Evolutionary conservation across 768 basidiomycete species (phyloP).

Genomic region (Rhizopogon sp.): DNA sequence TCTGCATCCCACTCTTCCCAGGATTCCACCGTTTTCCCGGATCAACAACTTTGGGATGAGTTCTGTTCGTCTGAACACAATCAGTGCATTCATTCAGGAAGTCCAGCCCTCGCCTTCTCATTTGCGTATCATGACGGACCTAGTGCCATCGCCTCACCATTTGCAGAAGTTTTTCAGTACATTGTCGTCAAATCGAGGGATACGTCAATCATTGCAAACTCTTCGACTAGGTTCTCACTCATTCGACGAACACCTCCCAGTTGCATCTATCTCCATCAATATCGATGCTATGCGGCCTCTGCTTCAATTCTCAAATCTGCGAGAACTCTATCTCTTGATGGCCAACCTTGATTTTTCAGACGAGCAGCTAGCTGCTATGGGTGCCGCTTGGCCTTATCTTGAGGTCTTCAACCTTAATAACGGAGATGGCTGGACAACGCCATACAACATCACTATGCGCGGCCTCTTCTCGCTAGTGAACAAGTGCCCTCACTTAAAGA

Average conservation of each 20-base stretch:
- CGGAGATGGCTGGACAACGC: background rate
- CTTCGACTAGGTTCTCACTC: background rate
- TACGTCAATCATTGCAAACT: background rate
- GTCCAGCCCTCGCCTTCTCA: background rate
- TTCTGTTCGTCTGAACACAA: background rate
- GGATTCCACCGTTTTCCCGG: background rate
- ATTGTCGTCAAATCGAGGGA: background rate
- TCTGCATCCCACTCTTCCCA: background rate
- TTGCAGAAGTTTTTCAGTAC: background rate
- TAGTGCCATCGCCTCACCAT: background rate
- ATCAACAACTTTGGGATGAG: background rate
- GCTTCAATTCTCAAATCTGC: background rate
- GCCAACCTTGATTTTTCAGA: background rate
- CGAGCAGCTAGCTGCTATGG: background rate
- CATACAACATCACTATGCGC: background rate
- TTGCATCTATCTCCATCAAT: no score
- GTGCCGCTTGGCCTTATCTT: background rate
- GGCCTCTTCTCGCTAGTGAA: background rate
- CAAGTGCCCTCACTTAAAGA: background rate
- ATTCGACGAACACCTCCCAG: background rate
- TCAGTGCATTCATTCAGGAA: background rate
- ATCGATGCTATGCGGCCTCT: background rate
- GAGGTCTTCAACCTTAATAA: background rate
- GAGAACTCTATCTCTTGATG: background rate
- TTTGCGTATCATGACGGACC: background rate